Base-by-base conservation (phyloP, 805 yeast genomes). In the Candida berthetii region DNA sequence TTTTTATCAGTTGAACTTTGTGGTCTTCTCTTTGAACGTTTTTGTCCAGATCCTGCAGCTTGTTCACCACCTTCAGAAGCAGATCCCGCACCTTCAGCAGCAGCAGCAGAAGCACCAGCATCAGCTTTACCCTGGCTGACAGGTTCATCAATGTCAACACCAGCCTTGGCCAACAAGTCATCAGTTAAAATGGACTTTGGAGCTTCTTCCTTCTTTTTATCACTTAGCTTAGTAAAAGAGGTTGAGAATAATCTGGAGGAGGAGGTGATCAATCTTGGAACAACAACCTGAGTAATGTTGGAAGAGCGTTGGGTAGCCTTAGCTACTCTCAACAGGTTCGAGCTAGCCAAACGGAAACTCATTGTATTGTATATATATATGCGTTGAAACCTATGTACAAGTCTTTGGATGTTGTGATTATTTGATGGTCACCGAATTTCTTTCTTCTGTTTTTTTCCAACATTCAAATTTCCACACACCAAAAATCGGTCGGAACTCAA, bases 111-210 rank as follows among this genome's bases (percentile, higher is more conserved):
- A 17, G 48, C 29, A 11, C 39, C 51, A 35, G 44, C 47, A 11
- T 40, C 52, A 8, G 48, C 16, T n/a, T 47, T 48, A n/a, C 44
- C 46, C 33, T 34, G 39, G 41, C 25, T 41, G 18, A 51, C 50
- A n/a, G 53, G 41, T 8, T 60, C 65, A 27, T 74, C 76, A 4
- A 68, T 60, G 42, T 87, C 91, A 42, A 89, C 78, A 31, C 96
- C 96, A 11, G 96, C 96, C 54, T 80, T 78, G 27, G 84, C 82
- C 44, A 90, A 71, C 55, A 89, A 55, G 56, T 89, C 96, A 47
- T 90, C 96, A 38, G 83, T 80, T 47, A 90, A 68, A 50, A 89
- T 74, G 16, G 85, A 74, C 48, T 75, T 58, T 33, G 68, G 61
- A 42, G 53, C 52, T 35, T 52, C 32, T 37, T 44, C 39, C 7